Evolutionary conservation across 768 basidiomycete species (phyloP).

Genomic region (Russula sp.): DNA sequence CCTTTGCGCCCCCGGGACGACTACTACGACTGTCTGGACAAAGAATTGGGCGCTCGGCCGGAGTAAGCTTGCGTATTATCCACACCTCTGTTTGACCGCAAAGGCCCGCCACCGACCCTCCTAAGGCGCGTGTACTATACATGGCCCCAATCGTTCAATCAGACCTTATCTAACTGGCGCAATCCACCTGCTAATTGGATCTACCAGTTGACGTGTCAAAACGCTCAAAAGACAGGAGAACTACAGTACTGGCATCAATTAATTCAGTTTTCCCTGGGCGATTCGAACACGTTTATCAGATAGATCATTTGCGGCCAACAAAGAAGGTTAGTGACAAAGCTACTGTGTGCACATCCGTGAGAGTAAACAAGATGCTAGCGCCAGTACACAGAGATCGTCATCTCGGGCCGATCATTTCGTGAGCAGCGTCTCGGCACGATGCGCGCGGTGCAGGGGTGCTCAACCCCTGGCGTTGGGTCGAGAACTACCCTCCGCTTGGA

Average conservation of each 20-base stretch:
- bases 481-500: neutral
- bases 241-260: neutral
- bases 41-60: too few species aligned
- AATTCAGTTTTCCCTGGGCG: neutral
- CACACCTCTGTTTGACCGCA: neutral
- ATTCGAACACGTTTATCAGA: neutral
- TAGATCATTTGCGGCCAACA: constrained; percentile 1
- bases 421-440: neutral
- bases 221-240: neutral
- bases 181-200: neutral
- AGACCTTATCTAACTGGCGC: too few species aligned
- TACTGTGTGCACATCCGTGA: neutral
- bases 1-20: neutral
- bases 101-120: neutral
- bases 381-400: neutral
- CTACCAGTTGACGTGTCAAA: neutral
- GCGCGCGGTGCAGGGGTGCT: too few species aligned
- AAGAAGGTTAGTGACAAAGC: constrained; percentile 7
- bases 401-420: constrained; percentile 6
- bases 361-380: neutral
- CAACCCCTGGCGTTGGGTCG: neutral
- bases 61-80: too few species aligned
- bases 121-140: too few species aligned
- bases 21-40: neutral
- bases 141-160: neutral